phyloP scores from a whole-genome alignment of 306 rosid species.

The Cicer arietinum region DNA sequence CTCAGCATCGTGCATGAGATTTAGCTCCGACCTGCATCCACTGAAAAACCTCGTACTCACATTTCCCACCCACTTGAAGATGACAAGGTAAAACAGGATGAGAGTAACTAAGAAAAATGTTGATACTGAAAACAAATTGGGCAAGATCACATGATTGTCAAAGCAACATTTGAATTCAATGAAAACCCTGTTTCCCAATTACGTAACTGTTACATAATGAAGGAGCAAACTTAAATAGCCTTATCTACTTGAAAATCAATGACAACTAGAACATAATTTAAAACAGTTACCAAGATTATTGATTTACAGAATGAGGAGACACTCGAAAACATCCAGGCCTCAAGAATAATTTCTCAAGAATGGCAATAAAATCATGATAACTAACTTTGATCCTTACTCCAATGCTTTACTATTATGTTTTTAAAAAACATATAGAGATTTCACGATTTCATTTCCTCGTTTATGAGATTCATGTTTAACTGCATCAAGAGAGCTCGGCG shows the following conservation, averaged over 20 bases:
- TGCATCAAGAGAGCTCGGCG: constrained; percentile 10
- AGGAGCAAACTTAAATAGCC: constrained; percentile 16
- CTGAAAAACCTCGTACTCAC: constrained; percentile 59
- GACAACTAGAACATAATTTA: not conserved
- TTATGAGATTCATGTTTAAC: constrained; percentile 24
- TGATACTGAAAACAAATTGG: constrained; percentile 26
- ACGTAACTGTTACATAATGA: not conserved
- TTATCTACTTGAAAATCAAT: constrained; percentile 25
- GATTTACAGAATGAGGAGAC: constrained; percentile 1
- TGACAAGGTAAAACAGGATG: constrained; percentile 34
- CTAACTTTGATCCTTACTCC: constrained; percentile 1
- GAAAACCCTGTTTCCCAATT: constrained; percentile 1
- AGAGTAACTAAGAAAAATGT: not conserved
- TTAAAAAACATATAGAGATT: constrained; percentile 5
- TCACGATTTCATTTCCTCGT: not conserved
- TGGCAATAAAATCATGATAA: constrained; percentile 16
- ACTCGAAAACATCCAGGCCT: constrained; percentile 6
- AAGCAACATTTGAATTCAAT: constrained; percentile 9
- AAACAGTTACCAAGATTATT: constrained; percentile 3
- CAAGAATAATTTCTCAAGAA: constrained; percentile 21
- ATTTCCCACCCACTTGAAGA: constrained; percentile 37
- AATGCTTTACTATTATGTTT: not conserved
- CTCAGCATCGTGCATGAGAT: constrained; percentile 38
- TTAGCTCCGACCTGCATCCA: constrained; percentile 84
- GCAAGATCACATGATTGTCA: constrained; percentile 30